Percentiles rank a stretch among this genome's conserved stretches.
phyloP scores from a whole-genome alignment of 2,329 filamentous ascomycete species.

The Apiospora phragmitis region DNA sequence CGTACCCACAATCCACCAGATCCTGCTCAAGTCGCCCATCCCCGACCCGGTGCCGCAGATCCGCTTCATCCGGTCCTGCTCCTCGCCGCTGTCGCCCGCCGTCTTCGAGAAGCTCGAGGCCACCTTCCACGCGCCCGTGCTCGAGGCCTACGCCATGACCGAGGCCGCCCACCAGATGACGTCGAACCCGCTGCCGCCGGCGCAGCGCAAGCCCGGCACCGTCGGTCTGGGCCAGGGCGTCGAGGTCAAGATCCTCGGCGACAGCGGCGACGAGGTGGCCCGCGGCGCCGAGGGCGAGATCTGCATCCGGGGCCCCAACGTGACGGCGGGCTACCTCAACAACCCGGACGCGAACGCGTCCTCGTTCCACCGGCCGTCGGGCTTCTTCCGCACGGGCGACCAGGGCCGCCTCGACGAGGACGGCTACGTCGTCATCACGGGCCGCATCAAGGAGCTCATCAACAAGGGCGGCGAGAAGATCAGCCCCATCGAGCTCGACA shows the following conservation, averaged over 20 bases:
- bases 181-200: constrained; percentile 70
- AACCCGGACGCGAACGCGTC: constrained; percentile 74
- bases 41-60: constrained; percentile 71
- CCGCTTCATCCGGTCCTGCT: constrained; percentile 86
- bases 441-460: constrained; percentile 92
- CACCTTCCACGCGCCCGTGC: constrained; percentile 74
- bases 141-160: constrained; percentile 92
- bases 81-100: constrained; percentile 79
- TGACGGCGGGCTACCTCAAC: constrained; percentile 84
- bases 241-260: constrained; percentile 75
- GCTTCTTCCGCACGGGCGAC: constrained; percentile 87
- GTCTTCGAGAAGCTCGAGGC: constrained; percentile 78
- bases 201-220: constrained; percentile 75
- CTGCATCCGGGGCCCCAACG: constrained; percentile 78
- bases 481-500: constrained; percentile 84
- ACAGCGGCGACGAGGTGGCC: constrained; percentile 65
- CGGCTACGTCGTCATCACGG: constrained; percentile 83
- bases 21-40: constrained; percentile 72
- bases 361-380: constrained; percentile 66
- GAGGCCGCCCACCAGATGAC: constrained; percentile 88
- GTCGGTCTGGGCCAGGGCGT: constrained; percentile 85
- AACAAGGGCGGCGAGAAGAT: constrained; percentile 92
- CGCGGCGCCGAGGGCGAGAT: constrained; percentile 78
- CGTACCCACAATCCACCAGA: constrained; percentile 91
- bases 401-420: constrained; percentile 80